Percentiles rank a stretch among this genome's conserved stretches.
Conservation (phyloP, 2,329 filamentous ascomycete genomes). For the Xenoacremonium recifei region DNA sequence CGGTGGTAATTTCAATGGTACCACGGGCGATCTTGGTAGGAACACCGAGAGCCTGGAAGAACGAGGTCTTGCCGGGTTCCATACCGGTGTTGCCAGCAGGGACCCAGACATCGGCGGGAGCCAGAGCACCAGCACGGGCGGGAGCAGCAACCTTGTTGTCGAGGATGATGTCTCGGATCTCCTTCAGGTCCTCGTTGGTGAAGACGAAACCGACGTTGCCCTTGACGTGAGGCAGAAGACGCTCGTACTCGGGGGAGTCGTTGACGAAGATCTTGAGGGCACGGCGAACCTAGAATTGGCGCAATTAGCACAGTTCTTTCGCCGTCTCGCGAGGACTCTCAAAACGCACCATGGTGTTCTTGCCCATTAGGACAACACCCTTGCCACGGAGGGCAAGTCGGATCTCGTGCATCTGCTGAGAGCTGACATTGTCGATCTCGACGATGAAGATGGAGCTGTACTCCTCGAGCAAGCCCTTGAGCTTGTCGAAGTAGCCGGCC, state of each 20-base stretch:
- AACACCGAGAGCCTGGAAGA: conserved; percentile 99
- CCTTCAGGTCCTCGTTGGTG: conserved; percentile 96
- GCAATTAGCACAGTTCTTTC: conserved; percentile 15
- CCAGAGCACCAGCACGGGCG: conserved; percentile 95
- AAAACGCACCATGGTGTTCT: conserved; percentile 94
- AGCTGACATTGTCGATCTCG: conserved; percentile 98
- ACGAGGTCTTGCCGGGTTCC: conserved; percentile 99
- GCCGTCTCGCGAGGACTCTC: too few relatives aligned
- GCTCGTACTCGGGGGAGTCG: conserved; percentile 96
- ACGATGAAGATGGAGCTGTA: conserved; percentile 99
- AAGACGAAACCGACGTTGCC: conserved; percentile 99
- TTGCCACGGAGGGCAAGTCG: conserved; percentile 84
- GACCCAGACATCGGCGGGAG: conserved; percentile 88
- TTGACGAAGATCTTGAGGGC: conserved; percentile 90
- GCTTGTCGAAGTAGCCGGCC: conserved; percentile 98
- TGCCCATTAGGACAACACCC: conserved; percentile 97
- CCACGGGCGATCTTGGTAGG: conserved; percentile 99
- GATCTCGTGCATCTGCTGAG: conserved; percentile 99
- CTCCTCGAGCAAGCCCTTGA: conserved; percentile 93
- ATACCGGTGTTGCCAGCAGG: conserved; percentile 99
- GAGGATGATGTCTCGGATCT: conserved; percentile 89
- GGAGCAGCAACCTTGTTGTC: conserved; percentile 96
- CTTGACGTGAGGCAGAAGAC: conserved; percentile 91
- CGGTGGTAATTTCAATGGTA: conserved; percentile 99
- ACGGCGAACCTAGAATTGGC: conserved; percentile 71